Evolutionary conservation across 352 stramenopile species (phyloP), one percentile per base, ranked within the genome.

Genomic region (Phytophthora quininea): DNA sequence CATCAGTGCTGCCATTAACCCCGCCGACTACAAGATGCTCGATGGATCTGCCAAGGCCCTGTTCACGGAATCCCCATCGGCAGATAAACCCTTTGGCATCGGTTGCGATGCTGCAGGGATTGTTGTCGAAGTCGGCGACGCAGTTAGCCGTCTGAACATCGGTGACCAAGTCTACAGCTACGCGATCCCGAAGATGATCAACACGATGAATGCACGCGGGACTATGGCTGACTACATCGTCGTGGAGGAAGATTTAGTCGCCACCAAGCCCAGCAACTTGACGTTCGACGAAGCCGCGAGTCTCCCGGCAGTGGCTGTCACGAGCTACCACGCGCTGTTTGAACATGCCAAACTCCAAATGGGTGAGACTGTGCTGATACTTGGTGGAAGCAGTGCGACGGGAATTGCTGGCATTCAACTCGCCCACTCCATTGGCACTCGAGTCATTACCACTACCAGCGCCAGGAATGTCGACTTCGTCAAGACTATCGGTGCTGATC

Each of bases 381-480:
- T 80, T 6, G 77, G 74, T 10, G 77, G 64, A 12, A 71, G 63
- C 33, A 67, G 68, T 12, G 59, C 33, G n/a, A 71, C 63, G 0
- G 74, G 71, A 0, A 52, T 66, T 12, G 67, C 75, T 40, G 77
- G 64, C 2, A 55, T 86, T 2, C 74, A 86, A 46, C 62, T 82
- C 19, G 77, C 73, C 46, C 58, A 74, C 15, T 32, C 37, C 4
- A 19, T 66, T 12, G 70, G 60, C 11, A 53, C 59, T 1, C 33
- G 59, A 24, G 69, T 77, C 31, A 74, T 69, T 33, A 43, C 60
- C 11, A 71, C 67, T 2, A 58, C 56, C 43, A 77, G 69, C 52
- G 14, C 31, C 4, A 37, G 50, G 31, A 71, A 77, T 49, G 35
- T 35, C 3, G 69, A 64, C 7, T 31, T 63, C 3, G 64, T 65